phyloP scores from a whole-genome alignment of 305 asterid genomes.

The Fraxinus platypoda region DNA sequence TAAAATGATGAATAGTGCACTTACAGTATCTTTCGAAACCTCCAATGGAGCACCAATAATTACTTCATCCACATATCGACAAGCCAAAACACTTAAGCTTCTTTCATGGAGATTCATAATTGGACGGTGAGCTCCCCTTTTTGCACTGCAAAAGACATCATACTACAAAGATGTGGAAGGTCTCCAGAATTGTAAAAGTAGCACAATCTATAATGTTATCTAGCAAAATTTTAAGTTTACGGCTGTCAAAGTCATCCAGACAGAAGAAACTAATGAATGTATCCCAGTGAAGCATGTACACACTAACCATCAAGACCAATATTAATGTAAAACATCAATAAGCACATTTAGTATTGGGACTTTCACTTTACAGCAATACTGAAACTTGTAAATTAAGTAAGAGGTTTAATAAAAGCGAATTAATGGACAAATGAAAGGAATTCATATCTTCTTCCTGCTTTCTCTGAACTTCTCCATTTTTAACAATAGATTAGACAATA shows the following conservation, averaged over 20 bases:
- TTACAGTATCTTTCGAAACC: constrained; percentile 84
- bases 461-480: constrained; percentile 1
- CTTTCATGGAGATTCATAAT: constrained; percentile 95
- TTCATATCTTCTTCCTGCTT: not conserved
- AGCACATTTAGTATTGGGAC: not conserved
- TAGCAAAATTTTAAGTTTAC: not conserved
- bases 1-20: constrained; percentile 18
- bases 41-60: constrained; percentile 94
- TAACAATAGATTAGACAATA: not conserved
- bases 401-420: not conserved
- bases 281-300: not conserved
- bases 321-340: not conserved
- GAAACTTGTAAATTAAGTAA: not conserved
- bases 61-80: constrained; percentile 85
- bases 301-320: not conserved
- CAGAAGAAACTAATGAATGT: not conserved
- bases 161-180: constrained; percentile 18
- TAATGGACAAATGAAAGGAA: not conserved
- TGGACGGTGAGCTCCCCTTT: constrained; percentile 90
- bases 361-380: not conserved
- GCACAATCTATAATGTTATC: not conserved
- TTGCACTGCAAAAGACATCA: constrained; percentile 52
- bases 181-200: constrained; percentile 10
- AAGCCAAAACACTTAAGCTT: constrained; percentile 92
- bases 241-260: constrained; percentile 8